These are phyloP conservation scores for Chaetomium olivaceum DNA, from an alignment of 2,329 filamentous ascomycete genomes.

Conservation along the genomic window DNA sequence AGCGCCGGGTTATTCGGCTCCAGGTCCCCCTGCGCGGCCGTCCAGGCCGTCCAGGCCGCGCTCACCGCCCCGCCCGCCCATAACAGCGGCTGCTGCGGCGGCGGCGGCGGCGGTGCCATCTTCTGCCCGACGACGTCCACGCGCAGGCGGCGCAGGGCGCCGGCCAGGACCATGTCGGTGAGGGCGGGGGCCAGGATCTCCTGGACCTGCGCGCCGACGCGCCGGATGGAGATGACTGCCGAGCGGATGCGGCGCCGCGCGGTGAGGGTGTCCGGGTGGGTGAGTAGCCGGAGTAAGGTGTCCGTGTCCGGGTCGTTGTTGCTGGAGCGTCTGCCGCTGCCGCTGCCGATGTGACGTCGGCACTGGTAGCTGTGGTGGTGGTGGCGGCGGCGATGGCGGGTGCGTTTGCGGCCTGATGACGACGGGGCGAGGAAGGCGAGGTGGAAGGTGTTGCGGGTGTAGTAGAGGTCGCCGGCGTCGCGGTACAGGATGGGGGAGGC, in stretches of 20 bases:
- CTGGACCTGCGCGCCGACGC: slow-evolving; percentile 6
- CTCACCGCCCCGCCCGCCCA: not conserved
- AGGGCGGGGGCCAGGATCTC: slow-evolving; percentile 30
- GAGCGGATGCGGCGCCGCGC: slow-evolving; percentile 17
- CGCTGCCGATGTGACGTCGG: no score
- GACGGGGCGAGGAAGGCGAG: slow-evolving; percentile 17
- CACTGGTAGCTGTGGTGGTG: no score
- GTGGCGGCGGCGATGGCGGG: no score
- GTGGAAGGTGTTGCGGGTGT: slow-evolving; percentile 35
- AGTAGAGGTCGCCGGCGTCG: slow-evolving; percentile 34
- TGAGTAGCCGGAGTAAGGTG: slow-evolving; percentile 5
- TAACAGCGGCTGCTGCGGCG: no score
- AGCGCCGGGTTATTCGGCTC: slow-evolving; percentile 20
- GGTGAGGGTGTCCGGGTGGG: not conserved
- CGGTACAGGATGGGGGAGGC: slow-evolving; percentile 31
- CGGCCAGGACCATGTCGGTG: slow-evolving; percentile 35
- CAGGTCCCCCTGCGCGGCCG: no score
- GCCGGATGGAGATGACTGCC: slow-evolving; percentile 6
- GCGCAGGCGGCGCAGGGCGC: slow-evolving; percentile 31
- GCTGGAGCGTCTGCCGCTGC: no score
- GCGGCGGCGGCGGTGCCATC: no score
- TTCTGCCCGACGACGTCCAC: slow-evolving; percentile 23
- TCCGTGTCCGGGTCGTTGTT: no score
- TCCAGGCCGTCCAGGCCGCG: no score
- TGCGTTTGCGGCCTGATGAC: not conserved